Base-by-base conservation (phyloP, 352 stramenopile genomes). In the Plasmopara viticola region DNA sequence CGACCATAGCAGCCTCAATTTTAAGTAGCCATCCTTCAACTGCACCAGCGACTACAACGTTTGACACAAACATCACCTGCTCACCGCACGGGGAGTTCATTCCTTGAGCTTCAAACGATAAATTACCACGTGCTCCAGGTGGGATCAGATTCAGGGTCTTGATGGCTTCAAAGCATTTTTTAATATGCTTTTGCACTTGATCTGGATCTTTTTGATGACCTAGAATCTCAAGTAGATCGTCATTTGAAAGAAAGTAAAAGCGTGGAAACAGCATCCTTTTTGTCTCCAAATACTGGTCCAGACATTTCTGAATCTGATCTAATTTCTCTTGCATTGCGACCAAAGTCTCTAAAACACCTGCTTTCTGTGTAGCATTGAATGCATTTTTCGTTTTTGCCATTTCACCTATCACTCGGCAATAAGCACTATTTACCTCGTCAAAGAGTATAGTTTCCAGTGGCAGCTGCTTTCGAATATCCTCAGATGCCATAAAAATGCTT, bases 391-490 rank as follows among this genome's bases (percentile, higher is more conserved):
- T 84, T 41, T 84, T 84, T 0, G 78, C 78, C 76, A 92, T 92
- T 1, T 54, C 64, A 42, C 85, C 70, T 6, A 85, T 96, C 0
- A 94, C 78, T 7, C 58, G 58, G 44, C 68, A 84, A 33, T 94
- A 96, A 14, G 72, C 72, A 18, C 51, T 70, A 48, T 96, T 94
- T 29, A 96, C 86, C 55, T 91, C 78, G 33, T 95, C 82, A 69
- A 96, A 96, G 3, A 95, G 62, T 41, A 72, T 74, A 28, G 68
- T 85, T 56, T 95, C 86, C 8, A 92, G 48, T 9, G 91, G 91
- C 12, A 98, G 63, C 58, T 98, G 91, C 69, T 96, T 97, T 8
- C 84, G 85, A 56, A 97, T 97, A 71, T 98, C 91, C 58, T 96
- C 91, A 2, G 79, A 95, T 1, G 86, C 89, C 86, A 97, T 97